These are phyloP conservation scores for Kuraishia ogatae DNA, from an alignment of 805 yeast species.

Conservation along the genomic window DNA sequence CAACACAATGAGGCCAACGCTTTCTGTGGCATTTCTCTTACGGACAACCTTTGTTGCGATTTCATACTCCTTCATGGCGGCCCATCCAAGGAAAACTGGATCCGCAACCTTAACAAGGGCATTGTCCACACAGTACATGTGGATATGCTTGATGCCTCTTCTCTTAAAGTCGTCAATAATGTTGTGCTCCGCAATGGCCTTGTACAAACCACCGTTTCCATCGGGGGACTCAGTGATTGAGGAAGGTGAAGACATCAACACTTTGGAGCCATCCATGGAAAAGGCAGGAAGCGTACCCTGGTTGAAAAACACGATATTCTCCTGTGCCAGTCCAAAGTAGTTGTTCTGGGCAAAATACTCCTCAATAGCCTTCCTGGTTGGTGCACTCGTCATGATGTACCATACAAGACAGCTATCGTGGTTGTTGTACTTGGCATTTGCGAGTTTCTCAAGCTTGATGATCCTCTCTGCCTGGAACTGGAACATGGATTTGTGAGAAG, in stretches of 20 bases:
- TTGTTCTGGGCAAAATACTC: conserved; percentile 48
- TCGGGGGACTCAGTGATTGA: conserved; percentile 83
- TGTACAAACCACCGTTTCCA: conserved; percentile 96
- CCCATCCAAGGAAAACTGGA: conserved; percentile 82
- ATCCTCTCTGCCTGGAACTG: conserved; percentile 91
- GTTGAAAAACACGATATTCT: conserved; percentile 72
- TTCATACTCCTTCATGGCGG: conserved; percentile 55
- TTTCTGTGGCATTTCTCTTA: conserved; percentile 78
- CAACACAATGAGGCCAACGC: conserved; percentile 85
- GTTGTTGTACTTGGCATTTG: conserved; percentile 23
- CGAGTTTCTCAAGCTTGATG: conserved; percentile 48
- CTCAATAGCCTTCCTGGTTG: conserved; percentile 74
- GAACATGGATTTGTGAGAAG: conserved; percentile 76
- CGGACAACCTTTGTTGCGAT: conserved; percentile 93
- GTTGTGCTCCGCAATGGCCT: conserved; percentile 60
- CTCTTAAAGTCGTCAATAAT: conserved; percentile 57
- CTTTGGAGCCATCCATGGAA: conserved; percentile 54
- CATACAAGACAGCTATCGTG: conserved; percentile 43
- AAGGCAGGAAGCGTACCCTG: conserved; percentile 96
- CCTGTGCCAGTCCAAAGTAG: conserved; percentile 60
- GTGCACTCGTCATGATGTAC: conserved; percentile 93
- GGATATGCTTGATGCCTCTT: conserved; percentile 78
- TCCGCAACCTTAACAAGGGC: conserved; percentile 88
- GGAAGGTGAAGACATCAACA: conserved; percentile 49
- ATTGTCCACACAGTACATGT: conserved; percentile 96